Percentiles rank a stretch among this genome's conserved stretches.
Evolutionary conservation across 2,329 filamentous ascomycete genomes (phyloP).

Genomic region (Xylaria sp.): DNA sequence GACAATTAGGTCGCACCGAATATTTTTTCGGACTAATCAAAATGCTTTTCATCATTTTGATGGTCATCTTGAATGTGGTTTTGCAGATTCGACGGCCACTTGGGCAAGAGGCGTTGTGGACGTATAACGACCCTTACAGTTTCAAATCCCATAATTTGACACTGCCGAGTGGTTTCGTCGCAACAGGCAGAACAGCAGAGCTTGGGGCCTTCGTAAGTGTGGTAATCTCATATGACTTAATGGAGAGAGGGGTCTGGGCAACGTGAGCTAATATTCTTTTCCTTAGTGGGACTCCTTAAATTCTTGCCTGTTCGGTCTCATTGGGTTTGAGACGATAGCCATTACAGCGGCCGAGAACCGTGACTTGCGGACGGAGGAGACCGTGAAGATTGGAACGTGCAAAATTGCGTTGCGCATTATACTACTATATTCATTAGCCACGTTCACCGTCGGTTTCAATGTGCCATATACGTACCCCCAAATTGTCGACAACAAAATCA

Average conservation of each 20-base stretch:
- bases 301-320: slow-evolving; percentile 62
- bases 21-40: slow-evolving; percentile 22
- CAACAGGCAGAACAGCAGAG: slow-evolving; percentile 45
- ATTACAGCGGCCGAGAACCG: slow-evolving; percentile 71
- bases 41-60: slow-evolving; percentile 21
- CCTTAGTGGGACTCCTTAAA: slow-evolving; percentile 53
- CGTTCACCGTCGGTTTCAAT: slow-evolving; percentile 56
- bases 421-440: slow-evolving; percentile 56
- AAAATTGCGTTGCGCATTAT: slow-evolving; percentile 52
- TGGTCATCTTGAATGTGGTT: slow-evolving; percentile 50
- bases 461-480: slow-evolving; percentile 51
- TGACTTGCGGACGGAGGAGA: slow-evolving; percentile 54
- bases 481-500: slow-evolving; percentile 29
- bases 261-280: background rate
- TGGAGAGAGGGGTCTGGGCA: background rate
- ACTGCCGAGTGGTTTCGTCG: slow-evolving; percentile 44
- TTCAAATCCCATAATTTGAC: slow-evolving; percentile 48
- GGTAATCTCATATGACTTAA: background rate
- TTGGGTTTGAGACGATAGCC: slow-evolving; percentile 87
- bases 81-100: slow-evolving; percentile 49
- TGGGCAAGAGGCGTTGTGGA: slow-evolving; percentile 47
- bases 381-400: slow-evolving; percentile 55
- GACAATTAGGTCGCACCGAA: slow-evolving; percentile 23
- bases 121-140: slow-evolving; percentile 50
- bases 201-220: slow-evolving; percentile 48